phyloP scores from a whole-genome alignment of 1,284 basidiomycete genomes.

The Heterobasidion parviporum region DNA sequence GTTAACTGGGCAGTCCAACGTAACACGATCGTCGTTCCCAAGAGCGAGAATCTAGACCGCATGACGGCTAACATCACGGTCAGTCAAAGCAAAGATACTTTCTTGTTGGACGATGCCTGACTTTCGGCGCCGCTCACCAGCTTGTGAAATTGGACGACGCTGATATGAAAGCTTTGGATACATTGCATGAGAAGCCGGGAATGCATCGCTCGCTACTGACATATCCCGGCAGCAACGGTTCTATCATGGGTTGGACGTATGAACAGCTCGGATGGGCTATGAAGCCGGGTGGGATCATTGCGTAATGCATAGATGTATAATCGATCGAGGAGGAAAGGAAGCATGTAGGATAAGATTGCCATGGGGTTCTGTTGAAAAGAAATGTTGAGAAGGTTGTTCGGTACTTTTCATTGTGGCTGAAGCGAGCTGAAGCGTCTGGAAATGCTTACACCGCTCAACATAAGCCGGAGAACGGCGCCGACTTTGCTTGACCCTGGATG shows the following conservation, averaged over 20 bases:
- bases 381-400: no score
- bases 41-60: conserved; percentile 38
- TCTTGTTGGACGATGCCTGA: background rate
- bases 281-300: conserved; percentile 28
- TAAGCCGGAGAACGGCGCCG: no score
- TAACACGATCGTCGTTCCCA: conserved; percentile 35
- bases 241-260: conserved; percentile 41
- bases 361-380: no score
- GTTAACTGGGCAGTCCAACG: conserved; percentile 44
- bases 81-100: conserved; percentile 2
- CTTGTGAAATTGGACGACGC: conserved; percentile 26
- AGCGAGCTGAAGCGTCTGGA: no score
- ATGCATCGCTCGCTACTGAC: conserved; percentile 35
- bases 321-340: background rate
- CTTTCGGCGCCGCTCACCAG: background rate
- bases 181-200: conserved; percentile 33
- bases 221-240: conserved; percentile 24
- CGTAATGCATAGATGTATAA: background rate
- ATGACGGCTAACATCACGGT: conserved; percentile 41
- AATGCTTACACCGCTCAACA: no score
- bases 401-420: no score
- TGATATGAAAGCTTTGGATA: conserved; percentile 30
- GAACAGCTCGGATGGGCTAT: conserved; percentile 43
- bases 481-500: no score
- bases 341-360: no score